These are phyloP conservation scores for Leptosphaerulina australis DNA, from an alignment of 2,329 filamentous ascomycete species.

Conservation along the genomic window DNA sequence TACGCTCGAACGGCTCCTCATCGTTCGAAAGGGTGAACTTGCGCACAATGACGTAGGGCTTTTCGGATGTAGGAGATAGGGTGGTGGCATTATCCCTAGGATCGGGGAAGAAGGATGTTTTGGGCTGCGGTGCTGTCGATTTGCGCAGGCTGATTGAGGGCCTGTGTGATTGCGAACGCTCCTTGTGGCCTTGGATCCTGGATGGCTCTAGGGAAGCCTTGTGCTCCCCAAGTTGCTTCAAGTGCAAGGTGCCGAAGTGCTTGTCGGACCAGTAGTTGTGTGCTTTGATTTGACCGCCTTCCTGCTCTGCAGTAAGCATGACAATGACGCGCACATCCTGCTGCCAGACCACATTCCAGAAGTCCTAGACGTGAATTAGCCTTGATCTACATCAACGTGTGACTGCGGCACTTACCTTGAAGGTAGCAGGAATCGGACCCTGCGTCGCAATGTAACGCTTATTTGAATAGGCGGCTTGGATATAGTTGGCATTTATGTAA, in stretches of 20 bases:
- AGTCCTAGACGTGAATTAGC: conserved; percentile 67
- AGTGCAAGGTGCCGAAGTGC: conserved; percentile 76
- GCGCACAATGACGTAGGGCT: conserved; percentile 79
- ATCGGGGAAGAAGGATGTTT: conserved; percentile 17
- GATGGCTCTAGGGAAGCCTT: conserved; percentile 74
- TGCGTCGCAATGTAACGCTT: conserved; percentile 97
- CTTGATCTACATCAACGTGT: background rate
- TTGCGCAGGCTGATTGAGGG: conserved; percentile 44
- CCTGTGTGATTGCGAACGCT: conserved; percentile 34
- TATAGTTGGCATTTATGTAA: conserved; percentile 92
- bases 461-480: conserved; percentile 79
- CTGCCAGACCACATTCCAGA: conserved; percentile 98
- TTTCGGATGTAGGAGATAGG: conserved; percentile 56
- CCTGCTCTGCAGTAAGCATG: conserved; percentile 93
- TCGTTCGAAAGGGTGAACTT: conserved; percentile 84
- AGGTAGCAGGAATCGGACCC: conserved; percentile 89
- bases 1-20: conserved; percentile 77
- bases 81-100: conserved; percentile 30
- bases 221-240: conserved; percentile 81
- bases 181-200: conserved; percentile 56
- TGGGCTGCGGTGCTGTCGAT: conserved; percentile 40
- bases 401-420: conserved; percentile 67
- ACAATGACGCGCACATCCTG: conserved; percentile 94
- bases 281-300: conserved; percentile 92
- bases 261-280: conserved; percentile 88